Conservation (phyloP, 305 asterid species). For the Fraxinus xanthoxyloides region DNA sequence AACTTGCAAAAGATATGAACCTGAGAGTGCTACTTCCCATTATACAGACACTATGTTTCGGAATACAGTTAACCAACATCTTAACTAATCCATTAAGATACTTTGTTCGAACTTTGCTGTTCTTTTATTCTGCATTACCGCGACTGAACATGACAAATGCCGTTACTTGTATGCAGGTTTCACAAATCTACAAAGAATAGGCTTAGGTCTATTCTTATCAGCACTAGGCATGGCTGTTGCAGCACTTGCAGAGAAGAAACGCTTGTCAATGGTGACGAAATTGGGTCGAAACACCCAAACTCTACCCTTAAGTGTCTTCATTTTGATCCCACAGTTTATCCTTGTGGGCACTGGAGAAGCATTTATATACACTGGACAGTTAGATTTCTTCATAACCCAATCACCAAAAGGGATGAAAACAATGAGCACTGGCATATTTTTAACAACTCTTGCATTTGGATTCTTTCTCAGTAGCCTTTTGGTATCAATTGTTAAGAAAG, state of each 20-base stretch:
- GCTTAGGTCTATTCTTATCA: slow-evolving; percentile 36
- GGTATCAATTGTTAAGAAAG: slow-evolving; percentile 36
- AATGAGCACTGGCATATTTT: slow-evolving; percentile 48
- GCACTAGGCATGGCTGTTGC: slow-evolving; percentile 38
- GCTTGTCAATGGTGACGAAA: slow-evolving; percentile 30
- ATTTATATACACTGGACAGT: slow-evolving; percentile 47
- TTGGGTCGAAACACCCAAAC: slow-evolving; percentile 7
- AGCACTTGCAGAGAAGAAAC: slow-evolving; percentile 30
- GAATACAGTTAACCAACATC: not conserved
- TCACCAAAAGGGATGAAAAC: slow-evolving; percentile 54
- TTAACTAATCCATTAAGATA: not conserved
- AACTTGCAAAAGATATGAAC: not conserved
- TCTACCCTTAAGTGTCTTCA: slow-evolving; percentile 36
- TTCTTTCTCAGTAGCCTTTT: slow-evolving; percentile 44
- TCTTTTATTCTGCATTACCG: not conserved
- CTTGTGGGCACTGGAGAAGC: slow-evolving; percentile 48
- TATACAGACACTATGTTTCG: not conserved
- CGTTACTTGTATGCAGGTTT: slow-evolving; percentile 28
- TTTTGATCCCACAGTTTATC: slow-evolving; percentile 43
- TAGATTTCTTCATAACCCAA: slow-evolving; percentile 47
- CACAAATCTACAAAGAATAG: slow-evolving; percentile 36
- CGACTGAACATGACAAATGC: not conserved
- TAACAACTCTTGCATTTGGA: slow-evolving; percentile 43
- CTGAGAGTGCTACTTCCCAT: not conserved
- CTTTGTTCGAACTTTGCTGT: not conserved